Evolutionary conservation across 2,329 filamentous ascomycete genomes (phyloP).

Genomic region (Podosphaera xanthii): DNA sequence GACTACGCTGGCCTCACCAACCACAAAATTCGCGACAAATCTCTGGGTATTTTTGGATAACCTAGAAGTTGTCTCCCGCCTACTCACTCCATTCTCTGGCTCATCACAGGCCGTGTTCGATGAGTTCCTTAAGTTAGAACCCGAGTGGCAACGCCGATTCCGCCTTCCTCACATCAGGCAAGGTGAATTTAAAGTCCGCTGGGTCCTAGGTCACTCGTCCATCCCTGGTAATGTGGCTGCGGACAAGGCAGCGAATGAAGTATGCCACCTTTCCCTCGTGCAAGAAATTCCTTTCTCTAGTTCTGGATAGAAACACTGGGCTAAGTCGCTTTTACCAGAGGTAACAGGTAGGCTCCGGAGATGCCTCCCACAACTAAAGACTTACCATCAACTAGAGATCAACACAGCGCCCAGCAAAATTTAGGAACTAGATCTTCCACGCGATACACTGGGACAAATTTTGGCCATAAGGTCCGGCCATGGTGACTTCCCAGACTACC

Average conservation of each 20-base stretch:
- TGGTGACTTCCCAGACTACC: not conserved
- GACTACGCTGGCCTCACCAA: no score
- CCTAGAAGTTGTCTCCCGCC: no score
- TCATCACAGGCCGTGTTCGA: no score
- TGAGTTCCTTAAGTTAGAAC: not conserved
- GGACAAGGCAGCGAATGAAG: not conserved
- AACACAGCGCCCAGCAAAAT: not conserved
- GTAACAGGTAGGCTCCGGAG: not conserved
- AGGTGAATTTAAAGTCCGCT: not conserved
- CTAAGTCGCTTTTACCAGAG: conserved; percentile 34
- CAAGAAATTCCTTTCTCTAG: not conserved
- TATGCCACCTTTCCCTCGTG: not conserved
- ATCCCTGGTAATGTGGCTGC: not conserved
- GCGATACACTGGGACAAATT: not conserved
- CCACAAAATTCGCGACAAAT: no score
- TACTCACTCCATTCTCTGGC: no score
- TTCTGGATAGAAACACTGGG: not conserved
- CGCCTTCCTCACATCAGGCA: not conserved
- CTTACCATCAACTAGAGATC: not conserved
- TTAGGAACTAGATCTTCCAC: not conserved
- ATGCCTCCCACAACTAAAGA: not conserved
- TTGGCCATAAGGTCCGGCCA: not conserved
- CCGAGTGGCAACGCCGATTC: not conserved
- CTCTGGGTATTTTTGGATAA: no score
- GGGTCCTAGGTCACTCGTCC: not conserved